A percentile compares a stretch with the other conserved stretches of the same genome.
phyloP scores from a whole-genome alignment of 2,329 filamentous ascomycete genomes.

The Cadophora malorum region DNA sequence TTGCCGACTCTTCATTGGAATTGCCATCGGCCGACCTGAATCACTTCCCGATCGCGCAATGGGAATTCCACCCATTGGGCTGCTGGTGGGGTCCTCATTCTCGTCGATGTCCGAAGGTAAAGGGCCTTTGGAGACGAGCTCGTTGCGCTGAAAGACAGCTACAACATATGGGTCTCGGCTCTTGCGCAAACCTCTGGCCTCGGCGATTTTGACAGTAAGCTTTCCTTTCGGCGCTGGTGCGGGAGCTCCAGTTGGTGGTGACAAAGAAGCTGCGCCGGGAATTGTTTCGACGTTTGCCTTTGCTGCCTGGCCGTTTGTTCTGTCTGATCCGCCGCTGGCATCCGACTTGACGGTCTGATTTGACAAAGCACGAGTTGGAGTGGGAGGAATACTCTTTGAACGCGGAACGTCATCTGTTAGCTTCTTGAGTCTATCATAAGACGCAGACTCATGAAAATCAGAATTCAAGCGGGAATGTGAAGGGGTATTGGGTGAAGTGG shows the following conservation, averaged over 20 bases:
- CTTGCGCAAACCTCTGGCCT: constrained; percentile 81
- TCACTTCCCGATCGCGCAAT: constrained; percentile 79
- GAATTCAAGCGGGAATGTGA: constrained; percentile 55
- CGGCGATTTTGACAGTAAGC: constrained; percentile 85
- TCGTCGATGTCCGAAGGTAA: constrained; percentile 67
- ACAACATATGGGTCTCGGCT: constrained; percentile 94
- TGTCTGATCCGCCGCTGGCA: constrained; percentile 45
- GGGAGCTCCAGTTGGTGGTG: constrained; percentile 57
- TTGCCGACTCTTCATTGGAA: constrained; percentile 95
- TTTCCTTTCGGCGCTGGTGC: constrained; percentile 82
- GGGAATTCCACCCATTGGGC: constrained; percentile 62
- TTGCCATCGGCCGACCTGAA: constrained; percentile 82
- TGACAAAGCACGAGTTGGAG: constrained; percentile 82
- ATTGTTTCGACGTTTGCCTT: constrained; percentile 25
- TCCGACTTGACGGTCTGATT: constrained; percentile 60
- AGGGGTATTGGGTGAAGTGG: constrained; percentile 60
- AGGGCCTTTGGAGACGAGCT: constrained; percentile 90
- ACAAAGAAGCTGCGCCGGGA: constrained; percentile 41
- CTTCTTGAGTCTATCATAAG: constrained; percentile 76
- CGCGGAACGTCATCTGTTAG: constrained; percentile 80
- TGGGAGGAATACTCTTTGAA: constrained; percentile 90
- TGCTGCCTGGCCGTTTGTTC: constrained; percentile 53
- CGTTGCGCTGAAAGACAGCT: constrained; percentile 94
- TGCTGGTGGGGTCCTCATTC: constrained; percentile 61
- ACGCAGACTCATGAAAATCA: constrained; percentile 61